Evolutionary conservation across 345 rosid species (phyloP).

Genomic region (Hirschfeldia incana): DNA sequence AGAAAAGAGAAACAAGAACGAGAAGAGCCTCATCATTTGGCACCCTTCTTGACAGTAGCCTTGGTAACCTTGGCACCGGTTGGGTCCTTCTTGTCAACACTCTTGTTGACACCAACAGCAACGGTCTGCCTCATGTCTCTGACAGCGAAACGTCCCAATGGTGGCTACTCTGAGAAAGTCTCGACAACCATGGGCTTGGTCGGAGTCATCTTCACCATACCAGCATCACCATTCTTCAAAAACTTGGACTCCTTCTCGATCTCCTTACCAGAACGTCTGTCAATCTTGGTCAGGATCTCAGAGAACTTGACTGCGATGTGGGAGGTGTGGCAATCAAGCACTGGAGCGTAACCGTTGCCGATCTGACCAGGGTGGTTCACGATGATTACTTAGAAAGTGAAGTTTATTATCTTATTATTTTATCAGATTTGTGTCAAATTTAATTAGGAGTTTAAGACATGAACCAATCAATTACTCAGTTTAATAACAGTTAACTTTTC

Average conservation of each 20-base stretch:
- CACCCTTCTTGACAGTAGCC: slow-evolving; percentile 83
- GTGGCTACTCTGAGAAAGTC: slow-evolving; percentile 79
- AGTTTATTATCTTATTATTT: not conserved
- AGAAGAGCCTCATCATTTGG: slow-evolving; percentile 50
- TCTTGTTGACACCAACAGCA: slow-evolving; percentile 86
- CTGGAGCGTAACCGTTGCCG: not conserved
- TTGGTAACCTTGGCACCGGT: slow-evolving; percentile 82
- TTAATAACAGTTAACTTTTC: not conserved
- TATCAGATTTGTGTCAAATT: too few species aligned
- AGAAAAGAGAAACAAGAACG: not conserved
- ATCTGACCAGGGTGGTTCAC: slow-evolving; percentile 18
- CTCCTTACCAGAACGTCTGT: slow-evolving; percentile 11
- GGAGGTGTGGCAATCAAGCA: slow-evolving; percentile 4
- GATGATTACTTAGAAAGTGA: slow-evolving; percentile 5
- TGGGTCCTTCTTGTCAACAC: slow-evolving; percentile 85
- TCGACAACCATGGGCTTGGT: slow-evolving; percentile 95
- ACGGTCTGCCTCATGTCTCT: slow-evolving; percentile 95
- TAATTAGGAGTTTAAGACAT: too few species aligned
- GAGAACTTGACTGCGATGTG: slow-evolving; percentile 19
- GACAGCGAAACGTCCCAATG: slow-evolving; percentile 86
- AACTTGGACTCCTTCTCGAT: slow-evolving; percentile 43
- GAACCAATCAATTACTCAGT: not conserved
- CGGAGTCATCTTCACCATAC: slow-evolving; percentile 66
- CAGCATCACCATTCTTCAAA: slow-evolving; percentile 73
- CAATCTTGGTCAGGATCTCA: slow-evolving; percentile 10